Percentiles rank a stretch among this genome's conserved stretches.
These are phyloP conservation scores for Stenogyne calaminthoides DNA, from an alignment of 305 asterid genomes.

Conservation along the genomic window DNA sequence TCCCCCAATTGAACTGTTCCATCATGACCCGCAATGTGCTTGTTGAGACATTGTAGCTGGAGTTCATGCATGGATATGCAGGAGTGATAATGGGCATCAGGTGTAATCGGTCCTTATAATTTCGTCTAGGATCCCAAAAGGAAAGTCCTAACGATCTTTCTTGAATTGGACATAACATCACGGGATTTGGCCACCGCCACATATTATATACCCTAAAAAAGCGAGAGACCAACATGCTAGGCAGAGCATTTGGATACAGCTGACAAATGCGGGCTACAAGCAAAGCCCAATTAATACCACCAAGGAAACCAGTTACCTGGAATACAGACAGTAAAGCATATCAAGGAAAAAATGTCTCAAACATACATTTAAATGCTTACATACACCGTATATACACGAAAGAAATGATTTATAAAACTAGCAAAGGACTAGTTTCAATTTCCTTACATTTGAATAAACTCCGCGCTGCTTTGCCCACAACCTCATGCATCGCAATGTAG, in stretches of 20 bases:
- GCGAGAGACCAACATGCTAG: constrained; percentile 96
- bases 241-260: constrained; percentile 91
- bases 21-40: constrained; percentile 95
- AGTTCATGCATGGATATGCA: constrained; percentile 98
- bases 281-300: constrained; percentile 97
- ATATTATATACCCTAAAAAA: constrained; percentile 87
- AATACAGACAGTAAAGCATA: constrained; percentile 31
- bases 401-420: constrained; percentile 1
- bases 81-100: constrained; percentile 98
- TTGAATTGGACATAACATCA: constrained; percentile 86
- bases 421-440: constrained; percentile 15
- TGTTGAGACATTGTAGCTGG: constrained; percentile 92
- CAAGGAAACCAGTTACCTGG: constrained; percentile 94
- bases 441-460: constrained; percentile 89
- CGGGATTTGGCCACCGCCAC: constrained; percentile 99
- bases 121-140: constrained; percentile 95
- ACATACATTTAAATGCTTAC: constrained; percentile 11
- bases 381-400: neutral
- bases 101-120: constrained; percentile 74
- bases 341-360: neutral
- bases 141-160: constrained; percentile 83
- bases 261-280: constrained; percentile 98
- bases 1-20: constrained; percentile 87
- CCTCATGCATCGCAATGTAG: constrained; percentile 85
- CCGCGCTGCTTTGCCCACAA: constrained; percentile 96